Evolutionary conservation across 805 yeast species (phyloP), one percentile per base, ranked within the genome.

Genomic region (Candida anglica): DNA sequence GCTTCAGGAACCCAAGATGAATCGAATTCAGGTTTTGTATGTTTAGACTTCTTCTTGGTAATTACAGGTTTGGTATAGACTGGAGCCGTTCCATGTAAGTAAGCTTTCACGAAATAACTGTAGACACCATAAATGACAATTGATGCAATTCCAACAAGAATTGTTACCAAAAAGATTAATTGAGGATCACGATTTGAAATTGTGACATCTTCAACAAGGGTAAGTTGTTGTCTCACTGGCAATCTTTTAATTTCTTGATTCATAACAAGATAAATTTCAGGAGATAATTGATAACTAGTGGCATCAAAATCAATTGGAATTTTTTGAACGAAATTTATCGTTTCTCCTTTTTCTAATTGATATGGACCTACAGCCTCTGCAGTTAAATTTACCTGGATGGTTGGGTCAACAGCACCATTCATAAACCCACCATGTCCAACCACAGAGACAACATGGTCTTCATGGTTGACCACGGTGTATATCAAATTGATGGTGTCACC

Each of bases 121-220:
- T 71, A 72, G 22, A 57, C 53, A 41, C n/a, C n/a, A n/a, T n/a
- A n/a, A n/a, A n/a, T n/a, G n/a, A n/a, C n/a, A n/a, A n/a, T n/a
- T n/a, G n/a, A n/a, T n/a, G n/a, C n/a, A n/a, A n/a, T n/a, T n/a
- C n/a, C n/a, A n/a, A n/a, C n/a, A n/a, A n/a, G n/a, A n/a, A n/a
- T n/a, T n/a, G 76, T 33, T 52, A 79, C 82, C 43, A 83, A 72
- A 22, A 83, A 55, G 38, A 86, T 52, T 50, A 87, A 73, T 58
- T 80, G 78, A 10, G 89, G 93, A 53, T 84, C 76, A 60, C 81
- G 79, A 34, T 80, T 43, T 0, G 94, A 81, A 46, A 88, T 64
- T 37, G 80, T 72, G 23, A 72, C 73, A 47, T 87, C 95, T 8
- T 58, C 58, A 37, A 88, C 73, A 15, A 65, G 55, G 28, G 84